phyloP scores from a whole-genome alignment of 805 yeast species.

The Metschnikowia shivogae region DNA sequence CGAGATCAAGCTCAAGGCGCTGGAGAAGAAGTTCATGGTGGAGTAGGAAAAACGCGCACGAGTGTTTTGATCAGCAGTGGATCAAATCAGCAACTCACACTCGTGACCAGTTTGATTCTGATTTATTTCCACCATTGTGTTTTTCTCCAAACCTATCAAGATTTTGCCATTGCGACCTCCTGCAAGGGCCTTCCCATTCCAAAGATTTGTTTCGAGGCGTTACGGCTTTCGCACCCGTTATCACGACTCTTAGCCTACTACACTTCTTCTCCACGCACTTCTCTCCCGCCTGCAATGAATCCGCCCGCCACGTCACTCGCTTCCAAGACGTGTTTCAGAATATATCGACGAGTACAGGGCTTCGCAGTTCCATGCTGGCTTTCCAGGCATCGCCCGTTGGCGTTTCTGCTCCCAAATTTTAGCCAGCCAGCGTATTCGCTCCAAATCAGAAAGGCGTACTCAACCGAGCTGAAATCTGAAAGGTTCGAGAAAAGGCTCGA shows the following conservation, averaged over 20 bases:
- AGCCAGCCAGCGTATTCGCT: too few species aligned
- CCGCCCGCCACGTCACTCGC: not conserved
- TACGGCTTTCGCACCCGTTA: constrained; percentile 3
- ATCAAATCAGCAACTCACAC: not conserved
- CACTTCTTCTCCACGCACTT: not conserved
- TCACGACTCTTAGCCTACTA: not conserved
- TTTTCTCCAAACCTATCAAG: too few species aligned
- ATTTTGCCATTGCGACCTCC: too few species aligned
- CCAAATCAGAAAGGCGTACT: not conserved
- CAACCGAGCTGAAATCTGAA: not conserved
- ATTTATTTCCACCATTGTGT: too few species aligned
- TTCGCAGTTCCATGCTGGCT: too few species aligned
- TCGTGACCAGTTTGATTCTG: too few species aligned
- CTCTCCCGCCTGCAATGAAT: not conserved
- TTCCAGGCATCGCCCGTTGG: too few species aligned
- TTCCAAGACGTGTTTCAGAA: constrained; percentile 1
- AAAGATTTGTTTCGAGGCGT: too few species aligned
- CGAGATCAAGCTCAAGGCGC: constrained; percentile 54
- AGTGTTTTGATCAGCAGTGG: not conserved
- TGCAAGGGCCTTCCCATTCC: too few species aligned
- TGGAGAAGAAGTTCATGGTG: constrained; percentile 65
- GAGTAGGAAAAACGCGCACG: constrained; percentile 4
- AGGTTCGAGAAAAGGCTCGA: too few species aligned
- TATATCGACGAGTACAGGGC: not conserved
- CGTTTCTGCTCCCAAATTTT: too few species aligned